A percentile compares a stretch with the other conserved stretches of the same genome.
Evolutionary conservation across 352 stramenopile species (phyloP).

Genomic region (Phytophthora hibernalis): DNA sequence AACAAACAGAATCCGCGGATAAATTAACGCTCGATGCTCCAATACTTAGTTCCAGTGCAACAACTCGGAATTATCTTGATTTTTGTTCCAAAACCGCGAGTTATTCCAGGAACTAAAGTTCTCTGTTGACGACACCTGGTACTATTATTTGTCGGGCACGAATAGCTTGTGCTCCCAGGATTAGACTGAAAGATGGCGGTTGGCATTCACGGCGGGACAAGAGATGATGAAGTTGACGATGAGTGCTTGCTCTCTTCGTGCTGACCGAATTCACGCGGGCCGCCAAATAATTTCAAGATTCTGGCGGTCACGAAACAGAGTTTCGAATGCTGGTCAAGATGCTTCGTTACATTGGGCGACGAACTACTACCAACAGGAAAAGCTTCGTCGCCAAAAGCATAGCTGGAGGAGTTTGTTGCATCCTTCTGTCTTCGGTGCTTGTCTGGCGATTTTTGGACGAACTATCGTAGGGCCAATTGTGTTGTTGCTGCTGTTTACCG

Average conservation of each 20-base stretch:
- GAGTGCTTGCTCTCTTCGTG: constrained; percentile 3
- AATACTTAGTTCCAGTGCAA: too few species aligned
- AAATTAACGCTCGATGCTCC: too few species aligned
- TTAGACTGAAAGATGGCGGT: constrained; percentile 11
- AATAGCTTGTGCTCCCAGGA: neutral
- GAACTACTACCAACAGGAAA: constrained; percentile 24
- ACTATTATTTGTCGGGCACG: neutral
- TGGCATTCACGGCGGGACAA: constrained; percentile 1
- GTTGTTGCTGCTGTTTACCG: constrained; percentile 26
- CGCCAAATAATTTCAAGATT: constrained; percentile 5
- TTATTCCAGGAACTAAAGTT: too few species aligned
- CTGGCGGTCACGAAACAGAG: constrained; percentile 4
- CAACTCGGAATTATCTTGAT: too few species aligned
- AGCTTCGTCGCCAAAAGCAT: constrained; percentile 9
- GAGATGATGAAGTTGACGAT: constrained; percentile 2
- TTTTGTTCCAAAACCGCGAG: too few species aligned
- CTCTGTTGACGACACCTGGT: too few species aligned
- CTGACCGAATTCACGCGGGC: neutral
- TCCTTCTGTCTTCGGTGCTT: constrained; percentile 23
- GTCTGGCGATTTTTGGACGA: constrained; percentile 24
- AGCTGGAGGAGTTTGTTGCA: constrained; percentile 15
- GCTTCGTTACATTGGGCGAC: constrained; percentile 17
- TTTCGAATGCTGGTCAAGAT: constrained; percentile 3
- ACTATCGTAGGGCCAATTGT: constrained; percentile 28
- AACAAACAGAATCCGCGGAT: too few species aligned